Evolutionary conservation across 2,329 filamentous ascomycete genomes (phyloP).

Genomic region (Pleochaeta shiraiana): DNA sequence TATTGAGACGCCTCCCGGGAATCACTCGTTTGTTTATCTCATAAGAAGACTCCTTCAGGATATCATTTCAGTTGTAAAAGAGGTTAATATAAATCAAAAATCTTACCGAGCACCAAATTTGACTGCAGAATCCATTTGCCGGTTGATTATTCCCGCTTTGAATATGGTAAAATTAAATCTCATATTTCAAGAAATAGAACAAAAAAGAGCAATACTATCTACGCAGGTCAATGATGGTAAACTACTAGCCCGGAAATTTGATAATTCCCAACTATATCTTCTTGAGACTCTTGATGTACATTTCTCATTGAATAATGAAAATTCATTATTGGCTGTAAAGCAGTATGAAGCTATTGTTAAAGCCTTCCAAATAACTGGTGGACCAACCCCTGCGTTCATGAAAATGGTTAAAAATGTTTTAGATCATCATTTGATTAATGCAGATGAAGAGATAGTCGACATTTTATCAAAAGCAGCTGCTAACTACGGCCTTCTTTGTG

Average conservation of each 20-base stretch:
- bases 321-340: background rate
- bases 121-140: conserved; percentile 36
- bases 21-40: background rate
- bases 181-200: background rate
- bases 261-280: background rate
- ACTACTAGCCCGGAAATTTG: background rate
- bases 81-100: background rate
- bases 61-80: background rate
- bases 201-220: background rate
- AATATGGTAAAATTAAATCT: conserved; percentile 15
- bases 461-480: conserved; percentile 29
- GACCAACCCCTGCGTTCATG: background rate
- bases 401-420: conserved; percentile 1
- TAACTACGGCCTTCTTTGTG: conserved; percentile 17
- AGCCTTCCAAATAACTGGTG: background rate
- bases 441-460: conserved; percentile 28
- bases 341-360: background rate
- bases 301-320: background rate
- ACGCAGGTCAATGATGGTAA: background rate
- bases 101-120: conserved; percentile 28
- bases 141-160: conserved; percentile 33
- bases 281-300: background rate
- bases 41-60: background rate
- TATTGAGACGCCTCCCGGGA: background rate
- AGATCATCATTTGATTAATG: conserved; percentile 25